A percentile compares a stretch with the other conserved stretches of the same genome.
phyloP scores from a whole-genome alignment of 208 protist genomes.

The Endotrypanum monterogeii region DNA sequence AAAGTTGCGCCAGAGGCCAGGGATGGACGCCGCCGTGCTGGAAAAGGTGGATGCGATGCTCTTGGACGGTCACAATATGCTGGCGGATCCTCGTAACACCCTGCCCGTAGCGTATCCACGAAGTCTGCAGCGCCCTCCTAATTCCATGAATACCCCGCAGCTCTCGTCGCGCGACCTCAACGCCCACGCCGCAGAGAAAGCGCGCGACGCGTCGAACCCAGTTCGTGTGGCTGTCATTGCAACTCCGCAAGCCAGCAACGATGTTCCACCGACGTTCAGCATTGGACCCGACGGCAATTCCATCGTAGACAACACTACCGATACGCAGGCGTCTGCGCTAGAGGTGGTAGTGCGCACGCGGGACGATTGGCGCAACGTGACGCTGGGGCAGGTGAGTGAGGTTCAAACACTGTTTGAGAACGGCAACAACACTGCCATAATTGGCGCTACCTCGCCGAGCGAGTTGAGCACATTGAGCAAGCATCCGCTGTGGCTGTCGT shows the following conservation, averaged over 20 bases:
- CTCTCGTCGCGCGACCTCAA: slow-evolving; percentile 31
- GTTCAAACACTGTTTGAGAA: slow-evolving; percentile 56
- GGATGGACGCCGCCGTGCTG: slow-evolving; percentile 34
- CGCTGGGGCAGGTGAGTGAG: slow-evolving; percentile 37
- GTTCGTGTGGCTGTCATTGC: slow-evolving; percentile 36
- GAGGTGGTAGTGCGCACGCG: slow-evolving; percentile 50
- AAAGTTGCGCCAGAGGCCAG: slow-evolving; percentile 40
- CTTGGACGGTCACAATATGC: slow-evolving; percentile 44
- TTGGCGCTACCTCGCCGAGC: slow-evolving; percentile 45
- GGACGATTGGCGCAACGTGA: slow-evolving; percentile 45
- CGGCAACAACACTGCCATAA: slow-evolving; percentile 64
- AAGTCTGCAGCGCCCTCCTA: slow-evolving; percentile 17
- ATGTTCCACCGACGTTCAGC: slow-evolving; percentile 30
- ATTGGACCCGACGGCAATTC: slow-evolving; percentile 34
- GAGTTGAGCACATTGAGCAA: slow-evolving; percentile 48
- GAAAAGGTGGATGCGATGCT: slow-evolving; percentile 55
- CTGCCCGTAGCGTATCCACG: slow-evolving; percentile 50
- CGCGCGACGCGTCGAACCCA: slow-evolving; percentile 31
- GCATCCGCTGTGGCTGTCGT: slow-evolving; percentile 67
- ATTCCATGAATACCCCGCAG: slow-evolving; percentile 15
- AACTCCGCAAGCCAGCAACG: slow-evolving; percentile 24
- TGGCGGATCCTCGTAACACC: slow-evolving; percentile 40
- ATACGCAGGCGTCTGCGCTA: slow-evolving; percentile 24
- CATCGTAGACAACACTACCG: slow-evolving; percentile 28
- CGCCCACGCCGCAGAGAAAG: slow-evolving; percentile 28